A percentile compares a stretch with the other conserved stretches of the same genome.
Evolutionary conservation across 75 land plant genomes (phyloP).

Genomic region (Picea glauca): DNA sequence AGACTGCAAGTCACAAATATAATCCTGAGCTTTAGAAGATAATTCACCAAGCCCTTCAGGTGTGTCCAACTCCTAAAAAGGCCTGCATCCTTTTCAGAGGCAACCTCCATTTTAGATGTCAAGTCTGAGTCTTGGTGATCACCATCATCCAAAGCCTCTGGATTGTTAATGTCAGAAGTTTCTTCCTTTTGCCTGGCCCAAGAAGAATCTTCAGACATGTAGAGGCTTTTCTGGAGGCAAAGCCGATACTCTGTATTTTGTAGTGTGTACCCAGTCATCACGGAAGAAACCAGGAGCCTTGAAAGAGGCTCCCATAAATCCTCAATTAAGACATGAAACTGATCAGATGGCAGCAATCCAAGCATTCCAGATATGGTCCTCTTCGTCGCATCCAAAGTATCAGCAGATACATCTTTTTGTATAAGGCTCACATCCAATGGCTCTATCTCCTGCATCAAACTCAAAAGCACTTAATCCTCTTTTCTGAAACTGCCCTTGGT

Average conservation of each 20-base stretch:
- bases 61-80: slow-evolving; percentile 13
- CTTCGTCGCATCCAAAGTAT: slow-evolving; percentile 36
- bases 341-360: slow-evolving; percentile 29
- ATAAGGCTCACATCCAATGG: slow-evolving; percentile 31
- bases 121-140: not conserved
- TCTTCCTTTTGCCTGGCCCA: slow-evolving; percentile 14
- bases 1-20: slow-evolving; percentile 52
- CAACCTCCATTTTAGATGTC: slow-evolving; percentile 4
- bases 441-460: slow-evolving; percentile 27
- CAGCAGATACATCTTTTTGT: slow-evolving; percentile 27
- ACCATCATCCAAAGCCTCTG: slow-evolving; percentile 6
- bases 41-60: slow-evolving; percentile 49
- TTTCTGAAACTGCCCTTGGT: slow-evolving; percentile 1
- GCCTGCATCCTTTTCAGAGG: slow-evolving; percentile 11
- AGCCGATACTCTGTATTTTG: slow-evolving; percentile 87
- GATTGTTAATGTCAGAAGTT: slow-evolving; percentile 8
- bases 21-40: slow-evolving; percentile 50
- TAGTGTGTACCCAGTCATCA: slow-evolving; percentile 74
- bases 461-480: slow-evolving; percentile 13
- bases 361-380: slow-evolving; percentile 33
- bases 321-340: slow-evolving; percentile 31
- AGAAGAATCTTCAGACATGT: slow-evolving; percentile 37
- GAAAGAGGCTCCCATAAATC: slow-evolving; percentile 21
- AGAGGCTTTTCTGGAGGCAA: slow-evolving; percentile 73
- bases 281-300: slow-evolving; percentile 25